phyloP scores from a whole-genome alignment of 2,329 filamentous ascomycete species.

The Cytospora paraplurivora region DNA sequence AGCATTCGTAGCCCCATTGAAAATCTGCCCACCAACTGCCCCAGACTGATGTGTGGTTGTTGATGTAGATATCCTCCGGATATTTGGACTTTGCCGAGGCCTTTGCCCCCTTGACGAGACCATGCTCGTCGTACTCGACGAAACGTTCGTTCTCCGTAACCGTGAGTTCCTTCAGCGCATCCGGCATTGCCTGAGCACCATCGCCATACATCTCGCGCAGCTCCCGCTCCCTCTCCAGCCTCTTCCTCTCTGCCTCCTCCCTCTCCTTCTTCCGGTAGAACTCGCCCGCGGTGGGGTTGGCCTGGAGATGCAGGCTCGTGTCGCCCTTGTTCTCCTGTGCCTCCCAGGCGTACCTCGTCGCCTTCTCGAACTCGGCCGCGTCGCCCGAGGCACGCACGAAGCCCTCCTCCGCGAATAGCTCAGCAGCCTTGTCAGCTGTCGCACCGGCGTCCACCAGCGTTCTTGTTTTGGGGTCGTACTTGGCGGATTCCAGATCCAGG shows the following conservation, averaged over 20 bases:
- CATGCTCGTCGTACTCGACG: slow-evolving; percentile 91
- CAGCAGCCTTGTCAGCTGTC: slow-evolving; percentile 75
- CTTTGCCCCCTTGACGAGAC: slow-evolving; percentile 84
- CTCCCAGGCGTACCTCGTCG: slow-evolving; percentile 93
- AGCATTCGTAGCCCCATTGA: slow-evolving; percentile 94
- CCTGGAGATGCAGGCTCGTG: slow-evolving; percentile 85
- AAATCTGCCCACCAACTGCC: slow-evolving; percentile 98
- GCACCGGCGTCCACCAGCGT: slow-evolving; percentile 86
- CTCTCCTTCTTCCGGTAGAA: slow-evolving; percentile 78
- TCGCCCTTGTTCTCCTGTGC: slow-evolving; percentile 80
- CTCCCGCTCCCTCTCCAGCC: slow-evolving; percentile 66
- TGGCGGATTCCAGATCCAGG: slow-evolving; percentile 91
- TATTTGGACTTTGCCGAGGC: slow-evolving; percentile 86
- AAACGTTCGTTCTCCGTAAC: slow-evolving; percentile 83
- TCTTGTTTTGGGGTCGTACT: slow-evolving; percentile 96
- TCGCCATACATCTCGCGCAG: slow-evolving; percentile 83
- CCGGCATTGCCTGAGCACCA: slow-evolving; percentile 55
- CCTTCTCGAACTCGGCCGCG: slow-evolving; percentile 87
- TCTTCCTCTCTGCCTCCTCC: slow-evolving; percentile 71
- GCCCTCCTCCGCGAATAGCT: slow-evolving; percentile 87
- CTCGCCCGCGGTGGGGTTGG: slow-evolving; percentile 93
- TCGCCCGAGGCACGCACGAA: slow-evolving; percentile 89
- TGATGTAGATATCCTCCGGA: slow-evolving; percentile 79
- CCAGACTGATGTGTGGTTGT: slow-evolving; percentile 93
- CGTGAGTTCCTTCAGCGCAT: slow-evolving; percentile 65